phyloP scores from a whole-genome alignment of 2,329 filamentous ascomycete genomes.

The Trichoderma asperellum region DNA sequence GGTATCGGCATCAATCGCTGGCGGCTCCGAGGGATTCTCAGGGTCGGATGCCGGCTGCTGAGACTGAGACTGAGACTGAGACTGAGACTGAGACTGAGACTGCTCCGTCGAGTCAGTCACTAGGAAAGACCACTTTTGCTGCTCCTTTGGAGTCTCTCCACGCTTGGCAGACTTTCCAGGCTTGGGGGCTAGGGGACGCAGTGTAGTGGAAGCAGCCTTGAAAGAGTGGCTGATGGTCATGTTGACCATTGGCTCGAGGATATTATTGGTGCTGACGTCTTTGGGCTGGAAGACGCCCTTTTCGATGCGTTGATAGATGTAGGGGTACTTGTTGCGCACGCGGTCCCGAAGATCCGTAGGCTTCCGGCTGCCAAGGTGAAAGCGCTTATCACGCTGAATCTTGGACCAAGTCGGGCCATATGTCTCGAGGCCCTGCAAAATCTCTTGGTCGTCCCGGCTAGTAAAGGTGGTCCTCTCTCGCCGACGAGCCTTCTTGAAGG shows the following conservation, averaged over 20 bases:
- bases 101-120: constrained; percentile 40
- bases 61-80: constrained; percentile 32
- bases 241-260: constrained; percentile 57
- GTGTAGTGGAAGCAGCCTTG: constrained; percentile 40
- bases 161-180: constrained; percentile 41
- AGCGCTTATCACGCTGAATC: constrained; percentile 63
- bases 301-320: constrained; percentile 60
- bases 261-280: constrained; percentile 45
- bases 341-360: constrained; percentile 67
- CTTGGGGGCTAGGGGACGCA: constrained; percentile 41
- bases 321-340: constrained; percentile 66
- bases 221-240: constrained; percentile 55
- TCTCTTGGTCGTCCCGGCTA: constrained; percentile 65
- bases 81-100: constrained; percentile 32
- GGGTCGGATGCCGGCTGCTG: constrained; percentile 48
- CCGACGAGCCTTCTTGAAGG: constrained; percentile 65
- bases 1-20: constrained; percentile 41
- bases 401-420: constrained; percentile 69
- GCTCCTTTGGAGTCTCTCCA: constrained; percentile 52
- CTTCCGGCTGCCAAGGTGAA: constrained; percentile 61
- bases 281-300: constrained; percentile 56
- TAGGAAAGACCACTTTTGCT: constrained; percentile 49
- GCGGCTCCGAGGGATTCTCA: constrained; percentile 46
- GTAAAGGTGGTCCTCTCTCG: constrained; percentile 65
- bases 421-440: constrained; percentile 60